Evolutionary conservation across 2,329 filamentous ascomycete genomes (phyloP).

Genomic region (Trematosphaeria pertusa): DNA sequence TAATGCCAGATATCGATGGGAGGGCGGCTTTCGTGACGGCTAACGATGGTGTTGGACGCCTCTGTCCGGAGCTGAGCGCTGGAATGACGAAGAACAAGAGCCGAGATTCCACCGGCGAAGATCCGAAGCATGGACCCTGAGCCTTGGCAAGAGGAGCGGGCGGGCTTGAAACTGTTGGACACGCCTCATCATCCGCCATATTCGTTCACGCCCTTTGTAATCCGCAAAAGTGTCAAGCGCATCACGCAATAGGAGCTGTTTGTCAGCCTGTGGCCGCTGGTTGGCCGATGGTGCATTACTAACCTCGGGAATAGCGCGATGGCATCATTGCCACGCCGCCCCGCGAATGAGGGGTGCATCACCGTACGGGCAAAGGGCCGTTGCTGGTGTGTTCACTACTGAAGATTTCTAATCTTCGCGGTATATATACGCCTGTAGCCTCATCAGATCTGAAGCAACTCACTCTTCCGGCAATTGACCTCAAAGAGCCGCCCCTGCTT

Average conservation of each 20-base stretch:
- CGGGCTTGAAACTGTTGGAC: too few species aligned
- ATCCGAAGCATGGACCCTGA: too few species aligned
- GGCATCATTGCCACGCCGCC: constrained; percentile 40
- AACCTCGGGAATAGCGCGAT: constrained; percentile 41
- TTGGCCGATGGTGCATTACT: constrained; percentile 32
- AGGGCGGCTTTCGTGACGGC: too few species aligned
- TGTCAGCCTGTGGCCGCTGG: constrained; percentile 29
- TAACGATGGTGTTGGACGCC: too few species aligned
- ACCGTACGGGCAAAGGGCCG: too few species aligned
- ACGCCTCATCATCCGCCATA: too few species aligned
- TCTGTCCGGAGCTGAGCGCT: too few species aligned
- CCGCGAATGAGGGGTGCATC: constrained; percentile 23
- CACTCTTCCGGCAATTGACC: constrained; percentile 13
- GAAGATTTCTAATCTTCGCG: constrained; percentile 37
- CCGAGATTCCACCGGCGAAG: too few species aligned
- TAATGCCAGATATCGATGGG: too few species aligned
- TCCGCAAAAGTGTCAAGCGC: not conserved
- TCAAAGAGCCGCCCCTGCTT: constrained; percentile 4
- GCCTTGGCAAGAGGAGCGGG: too few species aligned
- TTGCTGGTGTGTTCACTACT: too few species aligned
- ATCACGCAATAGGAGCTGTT: constrained; percentile 35
- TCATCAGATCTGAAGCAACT: constrained; percentile 16
- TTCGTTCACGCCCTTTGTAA: not conserved
- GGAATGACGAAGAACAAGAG: too few species aligned
- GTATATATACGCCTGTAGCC: constrained; percentile 27